phyloP scores from a whole-genome alignment of 2,329 filamentous ascomycete genomes.

The Zymoseptoria crescenta region DNA sequence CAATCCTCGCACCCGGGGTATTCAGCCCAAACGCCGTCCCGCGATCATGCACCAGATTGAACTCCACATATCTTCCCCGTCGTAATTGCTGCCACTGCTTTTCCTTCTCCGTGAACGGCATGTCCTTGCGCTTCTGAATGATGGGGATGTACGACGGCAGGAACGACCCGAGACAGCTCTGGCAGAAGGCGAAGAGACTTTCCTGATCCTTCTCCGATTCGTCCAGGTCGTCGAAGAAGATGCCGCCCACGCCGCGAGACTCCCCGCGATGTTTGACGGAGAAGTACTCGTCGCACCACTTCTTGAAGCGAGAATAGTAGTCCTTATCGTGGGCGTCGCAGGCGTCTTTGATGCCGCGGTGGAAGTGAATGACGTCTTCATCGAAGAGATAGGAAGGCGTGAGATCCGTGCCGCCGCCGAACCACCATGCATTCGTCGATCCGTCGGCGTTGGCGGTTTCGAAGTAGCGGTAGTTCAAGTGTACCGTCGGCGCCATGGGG shows the following conservation, averaged over 20 bases:
- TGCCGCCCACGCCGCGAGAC: conserved; percentile 80
- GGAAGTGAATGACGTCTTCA: conserved; percentile 95
- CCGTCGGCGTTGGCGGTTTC: conserved; percentile 84
- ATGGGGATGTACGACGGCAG: conserved; percentile 87
- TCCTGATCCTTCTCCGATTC: conserved; percentile 78
- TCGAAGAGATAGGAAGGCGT: conserved; percentile 93
- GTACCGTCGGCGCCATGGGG: conserved; percentile 94
- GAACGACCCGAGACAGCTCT: conserved; percentile 79
- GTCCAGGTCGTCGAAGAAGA: conserved; percentile 98
- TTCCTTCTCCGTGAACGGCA: conserved; percentile 77
- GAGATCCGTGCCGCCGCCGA: conserved; percentile 87
- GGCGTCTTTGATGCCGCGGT: conserved; percentile 81
- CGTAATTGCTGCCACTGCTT: conserved; percentile 96
- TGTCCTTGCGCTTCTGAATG: conserved; percentile 77
- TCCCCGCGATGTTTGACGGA: conserved; percentile 85
- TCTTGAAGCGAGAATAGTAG: conserved; percentile 93
- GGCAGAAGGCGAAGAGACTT: conserved; percentile 80
- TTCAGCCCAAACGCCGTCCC: conserved; percentile 92
- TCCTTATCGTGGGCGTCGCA: conserved; percentile 88
- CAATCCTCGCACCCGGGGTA: conserved; percentile 81
- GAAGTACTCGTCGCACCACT: conserved; percentile 98
- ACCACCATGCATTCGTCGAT: conserved; percentile 88
- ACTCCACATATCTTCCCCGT: conserved; percentile 93
- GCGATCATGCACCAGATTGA: conserved; percentile 94
- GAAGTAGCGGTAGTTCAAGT: conserved; percentile 98